Conservation (phyloP, 495 filamentous ascomycete species). For the Hypomontagnella submonticulosa region DNA sequence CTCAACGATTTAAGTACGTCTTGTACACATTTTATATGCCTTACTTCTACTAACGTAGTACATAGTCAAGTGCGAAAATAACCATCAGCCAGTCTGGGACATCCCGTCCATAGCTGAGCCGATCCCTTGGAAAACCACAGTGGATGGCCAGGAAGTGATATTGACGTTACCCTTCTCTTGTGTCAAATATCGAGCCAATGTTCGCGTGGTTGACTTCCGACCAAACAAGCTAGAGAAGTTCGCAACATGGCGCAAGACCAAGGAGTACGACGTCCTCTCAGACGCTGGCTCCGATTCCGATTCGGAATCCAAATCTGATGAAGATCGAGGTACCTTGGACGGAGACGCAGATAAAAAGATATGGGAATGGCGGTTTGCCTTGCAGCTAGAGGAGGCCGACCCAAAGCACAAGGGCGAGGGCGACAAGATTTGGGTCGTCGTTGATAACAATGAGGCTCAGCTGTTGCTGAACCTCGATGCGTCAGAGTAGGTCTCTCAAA, state of each 20-base stretch:
- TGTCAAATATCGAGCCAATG: slow-evolving; percentile 71
- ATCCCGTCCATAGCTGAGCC: slow-evolving; percentile 63
- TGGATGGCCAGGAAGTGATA: slow-evolving; percentile 51
- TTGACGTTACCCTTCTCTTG: slow-evolving; percentile 74
- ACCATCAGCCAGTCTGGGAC: slow-evolving; percentile 54
- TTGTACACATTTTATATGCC: neutral
- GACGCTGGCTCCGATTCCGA: slow-evolving; percentile 52
- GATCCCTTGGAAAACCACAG: slow-evolving; percentile 49
- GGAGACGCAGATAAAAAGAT: slow-evolving; percentile 42
- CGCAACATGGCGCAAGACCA: slow-evolving; percentile 59
- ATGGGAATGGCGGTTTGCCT: slow-evolving; percentile 85
- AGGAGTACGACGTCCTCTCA: slow-evolving; percentile 61
- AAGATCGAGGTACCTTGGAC: slow-evolving; percentile 34
- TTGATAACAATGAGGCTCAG: slow-evolving; percentile 72
- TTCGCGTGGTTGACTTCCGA: slow-evolving; percentile 84
- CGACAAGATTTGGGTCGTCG: slow-evolving; percentile 68
- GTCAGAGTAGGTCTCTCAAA: slow-evolving; percentile 64
- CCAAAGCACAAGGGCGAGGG: slow-evolving; percentile 44
- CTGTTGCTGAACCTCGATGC: slow-evolving; percentile 74
- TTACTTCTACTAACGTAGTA: slow-evolving; percentile 16
- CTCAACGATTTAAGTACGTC: slow-evolving; percentile 44
- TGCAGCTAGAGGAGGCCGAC: slow-evolving; percentile 73
- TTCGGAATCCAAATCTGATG: slow-evolving; percentile 43
- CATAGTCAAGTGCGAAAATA: slow-evolving; percentile 58
- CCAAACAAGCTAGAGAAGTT: slow-evolving; percentile 81